A percentile compares a stretch with the other conserved stretches of the same genome.
Conservation (phyloP, 23 red algal genomes). For the Gracilariopsis chorda region DNA sequence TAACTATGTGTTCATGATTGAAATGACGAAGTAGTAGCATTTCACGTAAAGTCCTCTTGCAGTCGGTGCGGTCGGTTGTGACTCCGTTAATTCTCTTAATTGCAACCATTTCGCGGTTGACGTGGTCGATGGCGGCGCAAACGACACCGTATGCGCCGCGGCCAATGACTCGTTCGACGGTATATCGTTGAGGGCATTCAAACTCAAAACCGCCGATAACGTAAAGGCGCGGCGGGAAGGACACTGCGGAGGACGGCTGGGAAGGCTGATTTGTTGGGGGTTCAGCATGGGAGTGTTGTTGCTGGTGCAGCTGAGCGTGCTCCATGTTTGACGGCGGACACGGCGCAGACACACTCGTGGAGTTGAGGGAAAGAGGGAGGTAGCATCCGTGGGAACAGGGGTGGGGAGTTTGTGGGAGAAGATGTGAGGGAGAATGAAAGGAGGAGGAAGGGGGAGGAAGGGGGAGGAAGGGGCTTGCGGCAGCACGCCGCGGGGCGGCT, state of each 20-base stretch:
- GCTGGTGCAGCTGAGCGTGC: not conserved
- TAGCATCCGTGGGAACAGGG: too few relatives aligned
- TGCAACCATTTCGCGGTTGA: conserved; percentile 65
- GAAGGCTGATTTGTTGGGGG: not conserved
- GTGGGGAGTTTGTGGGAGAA: not conserved
- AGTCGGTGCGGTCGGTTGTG: conserved; percentile 76
- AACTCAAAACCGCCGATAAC: conserved; percentile 37
- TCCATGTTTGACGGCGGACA: too few relatives aligned
- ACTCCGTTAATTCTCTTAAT: conserved; percentile 95
- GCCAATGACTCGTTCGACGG: conserved; percentile 80
- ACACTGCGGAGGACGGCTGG: not conserved
- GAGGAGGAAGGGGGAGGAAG: not conserved
- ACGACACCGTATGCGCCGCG: conserved; percentile 97
- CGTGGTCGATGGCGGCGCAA: conserved; percentile 47
- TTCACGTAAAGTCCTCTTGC: conserved; percentile 84
- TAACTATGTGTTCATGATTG: conserved; percentile 89
- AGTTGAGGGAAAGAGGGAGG: not conserved
- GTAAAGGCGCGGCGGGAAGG: not conserved
- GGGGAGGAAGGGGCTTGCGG: not conserved
- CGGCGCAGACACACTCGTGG: not conserved
- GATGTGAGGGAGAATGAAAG: not conserved
- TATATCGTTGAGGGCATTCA: conserved; percentile 81
- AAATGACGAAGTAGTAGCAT: conserved; percentile 92
- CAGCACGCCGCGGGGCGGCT: too few relatives aligned
- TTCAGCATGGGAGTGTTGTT: not conserved